Evolutionary conservation across 306 rosid species (phyloP).

Genomic region (Cicer chorassanicum): DNA sequence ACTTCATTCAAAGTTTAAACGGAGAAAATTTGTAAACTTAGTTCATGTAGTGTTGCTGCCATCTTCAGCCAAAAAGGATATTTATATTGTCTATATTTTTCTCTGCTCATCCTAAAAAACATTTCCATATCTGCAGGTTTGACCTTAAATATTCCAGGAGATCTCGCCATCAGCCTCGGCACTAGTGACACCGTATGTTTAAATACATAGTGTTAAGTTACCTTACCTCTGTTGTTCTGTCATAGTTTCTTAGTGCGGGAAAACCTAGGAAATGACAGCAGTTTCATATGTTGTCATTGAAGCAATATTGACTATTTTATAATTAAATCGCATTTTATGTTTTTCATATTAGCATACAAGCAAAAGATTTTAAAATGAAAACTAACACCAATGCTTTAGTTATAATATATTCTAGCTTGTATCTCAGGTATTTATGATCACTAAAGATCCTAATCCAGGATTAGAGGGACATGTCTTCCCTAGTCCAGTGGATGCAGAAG

Average conservation of each 20-base stretch:
- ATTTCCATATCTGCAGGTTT: conserved; percentile 66
- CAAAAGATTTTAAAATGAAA: not conserved
- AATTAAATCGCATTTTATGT: conserved; percentile 16
- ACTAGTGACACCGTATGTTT: conserved; percentile 94
- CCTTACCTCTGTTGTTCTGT: conserved; percentile 4
- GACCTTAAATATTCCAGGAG: conserved; percentile 91
- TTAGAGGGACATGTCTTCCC: conserved; percentile 96
- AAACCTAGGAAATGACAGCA: conserved; percentile 22
- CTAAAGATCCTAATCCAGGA: conserved; percentile 83
- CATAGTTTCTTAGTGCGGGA: not conserved
- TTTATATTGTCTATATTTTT: not conserved
- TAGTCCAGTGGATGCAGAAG: conserved; percentile 83
- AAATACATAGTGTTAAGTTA: conserved; percentile 19
- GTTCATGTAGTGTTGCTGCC: conserved; percentile 13
- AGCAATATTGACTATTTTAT: conserved; percentile 12
- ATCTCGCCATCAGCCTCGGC: conserved; percentile 94
- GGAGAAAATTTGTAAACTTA: not conserved
- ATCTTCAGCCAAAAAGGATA: not conserved
- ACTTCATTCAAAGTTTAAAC: not conserved
- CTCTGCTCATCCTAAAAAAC: conserved; percentile 21
- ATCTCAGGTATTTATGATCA: conserved; percentile 82
- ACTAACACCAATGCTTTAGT: conserved; percentile 21
- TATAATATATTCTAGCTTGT: conserved; percentile 35
- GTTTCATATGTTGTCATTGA: conserved; percentile 1
- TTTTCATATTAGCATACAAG: conserved; percentile 5